A percentile compares a stretch with the other conserved stretches of the same genome.
Conservation (phyloP, 2,329 filamentous ascomycete genomes). For the Xylariaceae sp. region DNA sequence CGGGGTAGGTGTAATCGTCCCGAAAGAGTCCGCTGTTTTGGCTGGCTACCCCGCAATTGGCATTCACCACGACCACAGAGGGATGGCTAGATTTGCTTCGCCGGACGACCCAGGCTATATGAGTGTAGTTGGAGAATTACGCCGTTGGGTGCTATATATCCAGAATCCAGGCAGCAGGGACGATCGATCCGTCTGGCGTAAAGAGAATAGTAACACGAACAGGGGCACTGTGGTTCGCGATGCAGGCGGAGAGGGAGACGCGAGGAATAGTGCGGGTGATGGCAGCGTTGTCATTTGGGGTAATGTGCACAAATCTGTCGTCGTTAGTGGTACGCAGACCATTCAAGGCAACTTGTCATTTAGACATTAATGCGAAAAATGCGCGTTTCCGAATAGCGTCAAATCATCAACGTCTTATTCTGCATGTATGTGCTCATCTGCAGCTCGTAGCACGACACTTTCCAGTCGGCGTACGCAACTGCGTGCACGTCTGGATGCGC, state of each 20-base stretch:
- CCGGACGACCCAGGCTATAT: conserved; percentile 4
- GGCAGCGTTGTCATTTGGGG: conserved; percentile 8
- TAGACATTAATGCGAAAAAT: conserved; percentile 3
- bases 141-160: conserved; percentile 1
- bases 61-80: conserved; percentile 7
- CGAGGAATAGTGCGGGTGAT: background rate
- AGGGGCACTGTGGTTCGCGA: background rate
- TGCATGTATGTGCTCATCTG: too few species aligned
- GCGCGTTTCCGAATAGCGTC: background rate
- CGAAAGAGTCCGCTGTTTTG: conserved; percentile 4
- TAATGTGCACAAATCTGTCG: conserved; percentile 4
- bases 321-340: conserved; percentile 7
- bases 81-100: conserved; percentile 2
- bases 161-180: background rate
- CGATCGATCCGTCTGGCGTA: background rate
- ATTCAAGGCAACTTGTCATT: conserved; percentile 10
- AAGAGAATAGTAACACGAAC: background rate
- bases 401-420: too few species aligned
- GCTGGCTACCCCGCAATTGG: conserved; percentile 2
- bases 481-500: too few species aligned
- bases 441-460: too few species aligned
- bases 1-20: background rate
- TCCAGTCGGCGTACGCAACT: too few species aligned
- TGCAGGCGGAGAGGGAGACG: background rate
- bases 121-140: conserved; percentile 7